phyloP scores from a whole-genome alignment of 805 yeast species.

The Hanseniaspora valbyensis region DNA sequence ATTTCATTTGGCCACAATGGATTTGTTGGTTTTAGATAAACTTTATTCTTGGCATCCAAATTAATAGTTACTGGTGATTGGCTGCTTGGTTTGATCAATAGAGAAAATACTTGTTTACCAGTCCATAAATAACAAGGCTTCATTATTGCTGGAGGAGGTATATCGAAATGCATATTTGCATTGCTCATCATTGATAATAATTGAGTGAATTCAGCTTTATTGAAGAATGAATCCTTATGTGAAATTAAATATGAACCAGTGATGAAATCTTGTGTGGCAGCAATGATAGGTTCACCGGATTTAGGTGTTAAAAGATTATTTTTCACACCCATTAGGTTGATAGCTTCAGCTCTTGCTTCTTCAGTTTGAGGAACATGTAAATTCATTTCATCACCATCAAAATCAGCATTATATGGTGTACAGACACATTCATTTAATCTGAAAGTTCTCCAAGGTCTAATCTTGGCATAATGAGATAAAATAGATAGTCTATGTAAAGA shows the following conservation, averaged over 20 bases:
- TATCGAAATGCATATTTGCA: constrained; percentile 72
- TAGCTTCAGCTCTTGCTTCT: constrained; percentile 98
- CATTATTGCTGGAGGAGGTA: constrained; percentile 89
- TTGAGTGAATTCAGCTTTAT: constrained; percentile 73
- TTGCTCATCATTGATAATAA: constrained; percentile 92
- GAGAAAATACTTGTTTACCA: constrained; percentile 87
- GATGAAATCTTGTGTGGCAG: constrained; percentile 98
- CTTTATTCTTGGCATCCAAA: constrained; percentile 88
- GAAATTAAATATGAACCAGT: constrained; percentile 91
- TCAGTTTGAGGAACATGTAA: constrained; percentile 98
- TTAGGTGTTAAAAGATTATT: constrained; percentile 90
- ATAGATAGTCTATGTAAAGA: constrained; percentile 91
- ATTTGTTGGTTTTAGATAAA: constrained; percentile 62
- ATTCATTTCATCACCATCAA: constrained; percentile 99
- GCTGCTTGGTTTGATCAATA: constrained; percentile 74
- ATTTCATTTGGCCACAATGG: constrained; percentile 71
- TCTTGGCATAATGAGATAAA: constrained; percentile 87
- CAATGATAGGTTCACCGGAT: constrained; percentile 97
- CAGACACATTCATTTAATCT: constrained; percentile 97
- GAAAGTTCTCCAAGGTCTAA: constrained; percentile 96
- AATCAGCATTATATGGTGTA: constrained; percentile 98
- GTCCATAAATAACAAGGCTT: constrained; percentile 92
- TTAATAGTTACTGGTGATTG: constrained; percentile 72
- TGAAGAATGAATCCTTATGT: constrained; percentile 85
- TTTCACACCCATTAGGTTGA: constrained; percentile 94